Conservation (phyloP, 2,329 filamentous ascomycete genomes). For the Sarocladiaceae sp. region DNA sequence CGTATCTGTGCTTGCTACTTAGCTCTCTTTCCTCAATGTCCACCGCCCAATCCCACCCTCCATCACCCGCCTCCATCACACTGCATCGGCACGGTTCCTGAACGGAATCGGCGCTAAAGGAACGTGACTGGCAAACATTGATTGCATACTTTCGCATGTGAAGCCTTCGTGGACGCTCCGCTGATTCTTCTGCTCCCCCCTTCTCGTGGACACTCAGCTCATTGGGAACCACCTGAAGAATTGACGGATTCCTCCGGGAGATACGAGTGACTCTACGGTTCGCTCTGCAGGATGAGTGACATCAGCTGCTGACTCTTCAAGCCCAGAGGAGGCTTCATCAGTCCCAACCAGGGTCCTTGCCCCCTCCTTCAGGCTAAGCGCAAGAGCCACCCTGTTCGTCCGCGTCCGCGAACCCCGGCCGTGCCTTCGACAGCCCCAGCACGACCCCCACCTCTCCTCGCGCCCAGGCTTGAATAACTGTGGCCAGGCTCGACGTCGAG, state of each 20-base stretch:
- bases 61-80: conserved; percentile 4
- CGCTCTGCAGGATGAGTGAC: not conserved
- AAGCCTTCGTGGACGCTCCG: too few species aligned
- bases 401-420: not conserved
- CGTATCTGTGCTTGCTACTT: too few species aligned
- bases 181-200: too few species aligned
- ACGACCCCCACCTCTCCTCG: not conserved
- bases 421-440: not conserved
- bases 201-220: too few species aligned
- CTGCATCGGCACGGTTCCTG: conserved; percentile 6
- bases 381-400: conserved; percentile 1
- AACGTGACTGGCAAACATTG: too few species aligned
- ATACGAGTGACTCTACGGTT: too few species aligned
- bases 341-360: not conserved
- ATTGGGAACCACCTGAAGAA: too few species aligned
- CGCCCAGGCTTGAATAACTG: not conserved
- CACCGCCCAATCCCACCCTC: conserved; percentile 5
- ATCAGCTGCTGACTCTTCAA: not conserved
- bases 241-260: too few species aligned
- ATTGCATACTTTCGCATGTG: too few species aligned
- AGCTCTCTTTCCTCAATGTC: conserved; percentile 1
- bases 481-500: not conserved
- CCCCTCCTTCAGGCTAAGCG: not conserved
- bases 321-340: not conserved
- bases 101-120: too few species aligned